Percentiles rank a stretch among this genome's conserved stretches.
Conservation (phyloP, 2,329 filamentous ascomycete species). For the Dactylonectria estremocensis region DNA sequence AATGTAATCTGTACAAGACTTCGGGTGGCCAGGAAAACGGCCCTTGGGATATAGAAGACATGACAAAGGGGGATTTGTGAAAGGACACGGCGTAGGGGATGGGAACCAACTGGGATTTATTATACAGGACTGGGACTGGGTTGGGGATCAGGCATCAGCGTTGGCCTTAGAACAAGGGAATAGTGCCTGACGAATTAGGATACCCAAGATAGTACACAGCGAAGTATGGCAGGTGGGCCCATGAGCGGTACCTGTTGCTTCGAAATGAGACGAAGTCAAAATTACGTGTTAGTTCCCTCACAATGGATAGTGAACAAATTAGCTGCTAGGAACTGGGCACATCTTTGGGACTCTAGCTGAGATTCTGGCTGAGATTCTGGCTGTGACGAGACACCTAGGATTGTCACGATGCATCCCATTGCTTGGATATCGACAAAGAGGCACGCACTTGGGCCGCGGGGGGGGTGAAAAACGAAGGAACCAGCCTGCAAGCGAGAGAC, state of each 20-base stretch:
- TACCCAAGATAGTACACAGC: slow-evolving; percentile 41
- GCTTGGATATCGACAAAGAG: no score
- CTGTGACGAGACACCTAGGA: no score
- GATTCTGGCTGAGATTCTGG: no score
- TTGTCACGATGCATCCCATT: no score
- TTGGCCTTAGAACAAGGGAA: slow-evolving; percentile 38
- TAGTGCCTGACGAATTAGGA: slow-evolving; percentile 36
- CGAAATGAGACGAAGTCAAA: slow-evolving; percentile 19
- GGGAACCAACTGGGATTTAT: slow-evolving; percentile 24
- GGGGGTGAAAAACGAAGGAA: slow-evolving; percentile 32
- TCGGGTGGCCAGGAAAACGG: slow-evolving; percentile 22
- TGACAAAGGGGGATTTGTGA: slow-evolving; percentile 23
- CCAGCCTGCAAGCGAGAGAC: slow-evolving; percentile 27
- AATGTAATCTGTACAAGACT: slow-evolving; percentile 39
- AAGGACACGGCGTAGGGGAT: slow-evolving; percentile 31
- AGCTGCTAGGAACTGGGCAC: neutral
- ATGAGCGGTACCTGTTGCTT: slow-evolving; percentile 24
- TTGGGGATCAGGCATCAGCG: slow-evolving; percentile 27
- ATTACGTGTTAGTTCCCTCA: neutral
- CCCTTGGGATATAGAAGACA: slow-evolving; percentile 20
- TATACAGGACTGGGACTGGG: slow-evolving; percentile 5
- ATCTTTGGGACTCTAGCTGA: no score
- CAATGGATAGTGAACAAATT: neutral
- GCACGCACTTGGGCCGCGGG: slow-evolving; percentile 23
- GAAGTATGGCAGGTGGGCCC: slow-evolving; percentile 26